A percentile compares a stretch with the other conserved stretches of the same genome.
Evolutionary conservation across 2,329 filamentous ascomycete genomes (phyloP).

Genomic region (Microcyclospora tardicrescens): DNA sequence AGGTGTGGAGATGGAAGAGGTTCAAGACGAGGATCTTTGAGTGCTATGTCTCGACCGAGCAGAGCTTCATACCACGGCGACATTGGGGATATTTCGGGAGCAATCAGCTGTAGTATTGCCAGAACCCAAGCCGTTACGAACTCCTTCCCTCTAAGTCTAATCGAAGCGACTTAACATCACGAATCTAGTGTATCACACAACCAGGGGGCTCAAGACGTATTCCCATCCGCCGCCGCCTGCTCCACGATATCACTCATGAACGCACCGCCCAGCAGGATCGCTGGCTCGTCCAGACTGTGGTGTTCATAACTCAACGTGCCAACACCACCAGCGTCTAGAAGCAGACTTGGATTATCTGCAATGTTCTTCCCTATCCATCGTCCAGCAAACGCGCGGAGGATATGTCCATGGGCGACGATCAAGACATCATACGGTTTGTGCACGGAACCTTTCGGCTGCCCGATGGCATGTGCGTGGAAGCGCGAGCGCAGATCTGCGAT

Average conservation of each 20-base stretch:
- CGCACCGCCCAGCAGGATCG: constrained; percentile 38
- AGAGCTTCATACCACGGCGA: too few species aligned
- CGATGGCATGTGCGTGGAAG: constrained; percentile 38
- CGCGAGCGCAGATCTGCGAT: constrained; percentile 58
- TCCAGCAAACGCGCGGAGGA: constrained; percentile 76
- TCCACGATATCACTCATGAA: constrained; percentile 39
- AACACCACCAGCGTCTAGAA: constrained; percentile 56
- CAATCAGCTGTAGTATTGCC: too few species aligned
- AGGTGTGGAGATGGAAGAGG: constrained; percentile 34
- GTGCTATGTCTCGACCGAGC: neutral
- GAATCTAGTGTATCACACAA: too few species aligned
- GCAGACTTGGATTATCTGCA: constrained; percentile 60
- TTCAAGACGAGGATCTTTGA: constrained; percentile 31
- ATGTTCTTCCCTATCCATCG: constrained; percentile 67
- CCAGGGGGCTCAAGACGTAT: too few species aligned
- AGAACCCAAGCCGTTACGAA: too few species aligned
- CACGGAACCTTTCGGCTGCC: constrained; percentile 30
- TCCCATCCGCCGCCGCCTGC: constrained; percentile 20
- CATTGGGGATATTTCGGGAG: too few species aligned
- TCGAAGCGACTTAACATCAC: too few species aligned
- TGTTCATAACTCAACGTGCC: constrained; percentile 42
- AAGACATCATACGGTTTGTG: constrained; percentile 49
- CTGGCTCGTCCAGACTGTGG: constrained; percentile 36
- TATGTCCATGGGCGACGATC: constrained; percentile 82
- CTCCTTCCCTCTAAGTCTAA: too few species aligned